Evolutionary conservation across 1,284 basidiomycete species (phyloP), one percentile per base, ranked within the genome.

Genomic region (Gomphus bonarii): DNA sequence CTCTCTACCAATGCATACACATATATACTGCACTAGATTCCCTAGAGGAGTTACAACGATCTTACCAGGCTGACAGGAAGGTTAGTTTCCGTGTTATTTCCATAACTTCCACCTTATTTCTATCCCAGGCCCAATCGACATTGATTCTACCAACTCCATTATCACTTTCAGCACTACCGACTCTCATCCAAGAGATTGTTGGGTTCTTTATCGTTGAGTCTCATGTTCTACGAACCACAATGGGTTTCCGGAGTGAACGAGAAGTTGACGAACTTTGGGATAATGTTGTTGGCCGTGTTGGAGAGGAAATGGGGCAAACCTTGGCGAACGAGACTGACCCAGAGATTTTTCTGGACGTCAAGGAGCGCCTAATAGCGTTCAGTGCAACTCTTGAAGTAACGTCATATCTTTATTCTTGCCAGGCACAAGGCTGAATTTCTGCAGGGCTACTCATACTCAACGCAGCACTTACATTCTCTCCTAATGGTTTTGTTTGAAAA

Each of bases 251-350:
- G 12, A 90, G 89, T 14, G 84, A 89, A 64, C 78, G 84, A 36
- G 94, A 99, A 62, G 88, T 99, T 0, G 95, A 99, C 63, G 93
- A 97, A 63, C 79, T 99, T 6, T 99, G 97, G 95, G 91, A 97
- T 61, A 85, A 84, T 25, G 82, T 99, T 64, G 84, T 95, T 59
- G 73, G 78, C 18, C 81, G 90, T 14, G 77, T 99, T 10, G 84
- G 88, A 3, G 79, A 80, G 35, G 84, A 86, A 2, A 85, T 99
- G 38, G 82, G 88, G 40, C 73, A 76, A 16, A 83, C 90, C 0
- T 72, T 99, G 59, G 79, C 78, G 58, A 81, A 77, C 16, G 91
- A 94, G 67, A 82, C 78, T 50, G 88, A 95, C 63, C 85, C 91
- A 0, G 91, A 94, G 55, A 77, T 82, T 9, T 95, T 92, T 67